Evolutionary conservation across 495 filamentous ascomycete genomes (phyloP), one percentile per base, ranked within the genome.

Genomic region (Tuber umbilicatum): DNA sequence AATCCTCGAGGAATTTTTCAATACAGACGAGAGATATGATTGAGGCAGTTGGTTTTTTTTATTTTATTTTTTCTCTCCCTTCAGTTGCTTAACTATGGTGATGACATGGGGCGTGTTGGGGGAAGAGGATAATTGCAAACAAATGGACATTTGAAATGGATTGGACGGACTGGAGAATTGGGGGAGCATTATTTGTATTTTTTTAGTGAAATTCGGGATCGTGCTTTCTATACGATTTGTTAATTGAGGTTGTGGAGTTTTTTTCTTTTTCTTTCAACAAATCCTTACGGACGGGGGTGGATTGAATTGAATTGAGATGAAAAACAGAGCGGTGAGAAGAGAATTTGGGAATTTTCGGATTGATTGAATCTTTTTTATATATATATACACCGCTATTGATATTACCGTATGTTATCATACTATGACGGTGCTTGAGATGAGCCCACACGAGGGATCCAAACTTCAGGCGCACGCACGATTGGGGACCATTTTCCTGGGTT

Each of bases 11-110:
- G 55, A 64, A 35, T 35, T 35, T 64, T 64, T 64, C 55, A 2
- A 64, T 64, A 64, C 40, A 74, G 70, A 76, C 60, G 50, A 70
- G 75, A 47, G 75, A 43, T 73, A 70, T 73, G 74, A 76, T 70
- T 78, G 72, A 73, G 68, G 42, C 69, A 76, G 70, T 77, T 76
- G 75, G 42, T 74, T 70, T 70, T 74, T 35, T 70, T 12, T 72
- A n/a, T n/a, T n/a, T n/a, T n/a, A n/a, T 47, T 16, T 41, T 70
- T 60, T 42, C 64, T 64, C 50, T 69, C 72, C 38, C 38, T 41
- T 39, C 5, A 35, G 55, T 64, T 64, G 5, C 55, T 64, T 35
- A 64, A 31, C 55, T 35, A 2, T 64, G 27, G 55, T 64, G 55
- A 64, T 64, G 31, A 64, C 14, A 35, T 64, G 55, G 55, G 55